These are phyloP conservation scores for Pogostemon cablin DNA, from an alignment of 257 asterid species.

Conservation along the genomic window DNA sequence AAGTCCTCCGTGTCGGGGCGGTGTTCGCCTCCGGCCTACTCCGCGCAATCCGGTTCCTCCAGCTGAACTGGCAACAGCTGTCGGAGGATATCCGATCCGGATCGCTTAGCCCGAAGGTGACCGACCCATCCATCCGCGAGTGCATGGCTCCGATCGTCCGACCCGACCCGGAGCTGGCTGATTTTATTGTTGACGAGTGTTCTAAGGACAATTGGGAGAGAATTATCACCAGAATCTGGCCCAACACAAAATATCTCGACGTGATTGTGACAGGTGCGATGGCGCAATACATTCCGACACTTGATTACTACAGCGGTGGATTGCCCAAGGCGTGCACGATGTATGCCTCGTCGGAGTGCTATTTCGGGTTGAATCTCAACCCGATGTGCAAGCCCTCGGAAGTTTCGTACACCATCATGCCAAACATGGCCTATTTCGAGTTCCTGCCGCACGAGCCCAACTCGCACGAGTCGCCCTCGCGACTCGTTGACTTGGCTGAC, in stretches of 20 bases:
- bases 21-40: conserved; percentile 96
- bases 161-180: conserved; percentile 66
- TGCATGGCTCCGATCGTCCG: conserved; percentile 51
- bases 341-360: conserved; percentile 97
- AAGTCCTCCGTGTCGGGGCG: conserved; percentile 94
- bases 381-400: conserved; percentile 91
- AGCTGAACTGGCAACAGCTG: conserved; percentile 72
- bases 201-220: conserved; percentile 71
- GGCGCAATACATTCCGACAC: conserved; percentile 96
- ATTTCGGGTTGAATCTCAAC: conserved; percentile 85
- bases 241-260: conserved; percentile 80
- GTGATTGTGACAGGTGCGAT: conserved; percentile 97
- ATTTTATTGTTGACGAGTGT: conserved; percentile 57
- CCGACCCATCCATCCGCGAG: conserved; percentile 51
- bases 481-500: conserved; percentile 74
- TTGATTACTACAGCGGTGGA: conserved; percentile 86
- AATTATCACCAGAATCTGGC: conserved; percentile 87
- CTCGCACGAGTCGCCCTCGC: conserved; percentile 48
- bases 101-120: conserved; percentile 49
- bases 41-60: conserved; percentile 95
- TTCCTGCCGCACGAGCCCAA: conserved; percentile 69
- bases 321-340: conserved; percentile 86
- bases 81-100: conserved; percentile 72
- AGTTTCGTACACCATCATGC: conserved; percentile 93
- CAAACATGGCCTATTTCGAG: conserved; percentile 97